These are phyloP conservation scores for Backusella circina DNA, from an alignment of 192 early-diverging fungal species.

Conservation along the genomic window DNA sequence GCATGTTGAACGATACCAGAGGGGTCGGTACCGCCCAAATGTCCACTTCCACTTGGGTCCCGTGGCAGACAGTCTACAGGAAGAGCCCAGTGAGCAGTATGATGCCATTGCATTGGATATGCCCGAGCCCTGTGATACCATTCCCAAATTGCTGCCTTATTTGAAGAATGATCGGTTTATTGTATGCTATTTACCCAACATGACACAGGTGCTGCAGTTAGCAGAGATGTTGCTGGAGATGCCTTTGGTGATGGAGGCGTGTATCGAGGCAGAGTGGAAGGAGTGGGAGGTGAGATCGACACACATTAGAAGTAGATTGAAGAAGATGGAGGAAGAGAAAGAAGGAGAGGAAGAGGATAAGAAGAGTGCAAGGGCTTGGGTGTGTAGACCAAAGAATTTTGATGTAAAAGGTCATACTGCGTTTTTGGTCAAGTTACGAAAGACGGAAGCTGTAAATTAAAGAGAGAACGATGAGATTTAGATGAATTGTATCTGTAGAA, in stretches of 20 bases:
- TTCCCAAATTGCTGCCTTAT: constrained; percentile 32
- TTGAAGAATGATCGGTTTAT: constrained; percentile 49
- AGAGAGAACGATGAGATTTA: no score
- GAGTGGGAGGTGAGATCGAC: constrained; percentile 51
- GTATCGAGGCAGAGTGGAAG: constrained; percentile 46
- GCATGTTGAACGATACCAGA: constrained; percentile 44
- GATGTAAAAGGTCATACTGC: constrained; percentile 41
- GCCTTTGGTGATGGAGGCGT: constrained; percentile 36
- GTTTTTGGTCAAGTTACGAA: constrained; percentile 43
- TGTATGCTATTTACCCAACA: constrained; percentile 53
- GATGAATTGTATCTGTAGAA: no score
- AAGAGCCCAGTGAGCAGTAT: constrained; percentile 12
- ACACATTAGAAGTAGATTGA: constrained; percentile 38
- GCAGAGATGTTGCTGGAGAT: constrained; percentile 32
- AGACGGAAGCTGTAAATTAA: constrained; percentile 16
- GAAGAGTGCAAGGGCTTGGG: constrained; percentile 25
- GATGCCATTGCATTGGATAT: constrained; percentile 50
- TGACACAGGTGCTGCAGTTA: constrained; percentile 51
- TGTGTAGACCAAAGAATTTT: constrained; percentile 41
- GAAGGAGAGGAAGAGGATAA: not conserved
- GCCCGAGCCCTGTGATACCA: constrained; percentile 38
- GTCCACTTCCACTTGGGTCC: constrained; percentile 43
- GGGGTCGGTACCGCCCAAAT: constrained; percentile 40
- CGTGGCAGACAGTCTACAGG: constrained; percentile 21
- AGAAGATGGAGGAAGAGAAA: not conserved